Percentiles rank a stretch among this genome's conserved stretches.
Evolutionary conservation across 2,329 filamentous ascomycete species (phyloP).

Genomic region (Pyrenophora graminea): DNA sequence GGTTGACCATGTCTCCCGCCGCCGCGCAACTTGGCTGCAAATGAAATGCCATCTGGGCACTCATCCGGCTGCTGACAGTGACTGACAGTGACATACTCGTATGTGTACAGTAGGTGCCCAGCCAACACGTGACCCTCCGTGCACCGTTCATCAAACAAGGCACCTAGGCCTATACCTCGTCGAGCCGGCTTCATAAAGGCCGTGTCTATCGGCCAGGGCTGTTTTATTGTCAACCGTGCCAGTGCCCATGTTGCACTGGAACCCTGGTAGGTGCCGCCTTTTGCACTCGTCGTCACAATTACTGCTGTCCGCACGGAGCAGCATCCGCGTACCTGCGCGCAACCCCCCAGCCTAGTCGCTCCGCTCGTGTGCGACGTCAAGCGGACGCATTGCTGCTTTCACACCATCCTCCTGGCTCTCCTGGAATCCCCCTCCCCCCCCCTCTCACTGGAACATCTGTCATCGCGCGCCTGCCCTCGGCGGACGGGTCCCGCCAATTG

Average conservation of each 20-base stretch:
- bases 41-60: too few relatives aligned
- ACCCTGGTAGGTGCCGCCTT: slow-evolving; percentile 18
- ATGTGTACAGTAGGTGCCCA: too few relatives aligned
- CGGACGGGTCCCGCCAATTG: background rate
- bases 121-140: background rate
- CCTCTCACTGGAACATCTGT: background rate
- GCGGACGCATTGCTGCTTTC: slow-evolving; percentile 23
- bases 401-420: slow-evolving; percentile 2
- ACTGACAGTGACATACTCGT: too few relatives aligned
- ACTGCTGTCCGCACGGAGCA: slow-evolving; percentile 17
- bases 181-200: too few relatives aligned
- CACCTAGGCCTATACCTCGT: too few relatives aligned
- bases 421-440: slow-evolving; percentile 5
- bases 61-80: too few relatives aligned
- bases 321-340: slow-evolving; percentile 34
- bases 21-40: too few relatives aligned
- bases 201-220: too few relatives aligned
- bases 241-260: slow-evolving; percentile 17
- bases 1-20: background rate
- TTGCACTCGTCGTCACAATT: slow-evolving; percentile 7
- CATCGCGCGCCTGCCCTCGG: background rate
- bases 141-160: background rate
- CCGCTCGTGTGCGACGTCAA: slow-evolving; percentile 24
- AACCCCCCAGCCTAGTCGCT: slow-evolving; percentile 10
- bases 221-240: too few relatives aligned